Conservation (phyloP, 202 grass and related monocot genomes). For the Brachypodium distachyon region DNA sequence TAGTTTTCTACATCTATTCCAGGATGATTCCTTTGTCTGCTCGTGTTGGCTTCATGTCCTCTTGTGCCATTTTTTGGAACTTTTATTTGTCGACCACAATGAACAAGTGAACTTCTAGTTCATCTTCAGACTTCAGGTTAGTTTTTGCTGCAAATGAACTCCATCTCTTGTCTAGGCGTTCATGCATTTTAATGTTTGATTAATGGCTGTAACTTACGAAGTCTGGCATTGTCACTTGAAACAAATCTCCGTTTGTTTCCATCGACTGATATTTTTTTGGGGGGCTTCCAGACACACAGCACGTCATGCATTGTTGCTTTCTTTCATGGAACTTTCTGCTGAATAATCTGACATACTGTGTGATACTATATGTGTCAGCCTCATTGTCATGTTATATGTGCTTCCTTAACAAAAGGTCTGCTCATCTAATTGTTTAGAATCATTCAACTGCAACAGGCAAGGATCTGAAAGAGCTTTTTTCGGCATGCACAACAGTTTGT, state of each 20-base stretch:
- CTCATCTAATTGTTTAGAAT: background rate
- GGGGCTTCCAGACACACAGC: background rate
- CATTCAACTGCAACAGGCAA: background rate
- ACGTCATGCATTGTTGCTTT: background rate
- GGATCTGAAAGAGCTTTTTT: background rate
- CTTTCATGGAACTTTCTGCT: background rate
- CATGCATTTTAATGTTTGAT: background rate
- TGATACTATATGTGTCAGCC: background rate
- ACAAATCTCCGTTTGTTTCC: background rate
- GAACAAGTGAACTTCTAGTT: slow-evolving; percentile 48
- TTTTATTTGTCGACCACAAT: slow-evolving; percentile 70
- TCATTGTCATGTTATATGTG: slow-evolving; percentile 1
- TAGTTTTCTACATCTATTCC: slow-evolving; percentile 10
- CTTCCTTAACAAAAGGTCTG: background rate
- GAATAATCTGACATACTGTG: background rate
- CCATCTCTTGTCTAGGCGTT: background rate
- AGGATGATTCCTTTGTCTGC: slow-evolving; percentile 74
- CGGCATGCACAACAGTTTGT: background rate
- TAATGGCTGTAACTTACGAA: background rate
- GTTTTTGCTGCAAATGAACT: background rate
- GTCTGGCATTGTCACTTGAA: background rate
- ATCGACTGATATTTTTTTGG: background rate
- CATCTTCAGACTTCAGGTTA: slow-evolving; percentile 32
- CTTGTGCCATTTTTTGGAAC: slow-evolving; percentile 89
- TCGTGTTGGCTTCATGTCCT: slow-evolving; percentile 84